Evolutionary conservation across 148 eudicot species (phyloP).

Genomic region (Vaccinium vitisidaea): DNA sequence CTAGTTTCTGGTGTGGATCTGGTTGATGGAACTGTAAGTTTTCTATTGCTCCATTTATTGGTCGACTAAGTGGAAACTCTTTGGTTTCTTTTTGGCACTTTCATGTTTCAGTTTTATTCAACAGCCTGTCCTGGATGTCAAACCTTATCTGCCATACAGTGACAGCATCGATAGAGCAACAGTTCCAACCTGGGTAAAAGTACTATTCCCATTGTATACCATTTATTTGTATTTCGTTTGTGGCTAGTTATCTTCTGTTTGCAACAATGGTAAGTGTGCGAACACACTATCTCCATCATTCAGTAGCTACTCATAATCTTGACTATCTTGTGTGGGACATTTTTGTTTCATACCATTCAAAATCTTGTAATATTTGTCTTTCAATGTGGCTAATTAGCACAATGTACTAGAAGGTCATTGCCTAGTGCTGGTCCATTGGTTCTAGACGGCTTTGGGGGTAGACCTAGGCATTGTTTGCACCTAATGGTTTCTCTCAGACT

Average conservation of each 20-base stretch:
- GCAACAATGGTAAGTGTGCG: background rate
- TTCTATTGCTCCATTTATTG: background rate
- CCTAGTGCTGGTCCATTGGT: background rate
- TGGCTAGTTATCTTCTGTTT: background rate
- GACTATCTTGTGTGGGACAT: background rate
- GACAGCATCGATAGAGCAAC: slow-evolving; percentile 69
- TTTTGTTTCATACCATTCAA: background rate
- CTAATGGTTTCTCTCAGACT: background rate
- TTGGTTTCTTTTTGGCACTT: background rate
- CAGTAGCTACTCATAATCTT: background rate
- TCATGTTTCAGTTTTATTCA: background rate
- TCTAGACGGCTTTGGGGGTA: background rate
- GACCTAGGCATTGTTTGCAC: slow-evolving; percentile 1
- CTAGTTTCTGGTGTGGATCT: slow-evolving; percentile 90
- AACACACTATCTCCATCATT: background rate
- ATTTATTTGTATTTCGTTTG: background rate
- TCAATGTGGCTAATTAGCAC: background rate
- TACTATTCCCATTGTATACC: slow-evolving; percentile 12
- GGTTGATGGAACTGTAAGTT: slow-evolving; percentile 97
- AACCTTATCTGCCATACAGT: slow-evolving; percentile 92
- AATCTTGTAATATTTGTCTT: slow-evolving; percentile 12
- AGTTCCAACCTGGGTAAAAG: slow-evolving; percentile 95
- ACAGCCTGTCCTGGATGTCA: slow-evolving; percentile 94
- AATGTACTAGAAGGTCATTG: background rate
- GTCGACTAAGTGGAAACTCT: background rate